phyloP scores from a whole-genome alignment of 148 eudicot genomes.

The Rhododendron mucronatum region DNA sequence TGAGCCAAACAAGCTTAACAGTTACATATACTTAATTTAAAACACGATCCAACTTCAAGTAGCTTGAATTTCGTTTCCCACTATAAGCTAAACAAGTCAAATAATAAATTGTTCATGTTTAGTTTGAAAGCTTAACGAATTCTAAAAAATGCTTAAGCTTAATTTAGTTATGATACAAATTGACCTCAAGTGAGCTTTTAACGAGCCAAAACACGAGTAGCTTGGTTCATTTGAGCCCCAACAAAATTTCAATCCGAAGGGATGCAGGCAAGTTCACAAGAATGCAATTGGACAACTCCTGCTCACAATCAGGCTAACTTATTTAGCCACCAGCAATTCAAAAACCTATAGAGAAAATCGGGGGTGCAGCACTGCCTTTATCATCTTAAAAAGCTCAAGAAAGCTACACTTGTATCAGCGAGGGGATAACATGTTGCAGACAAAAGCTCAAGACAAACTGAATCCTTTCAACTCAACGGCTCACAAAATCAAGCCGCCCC shows the following conservation, averaged over 20 bases:
- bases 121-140: neutral
- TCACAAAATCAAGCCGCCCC: neutral
- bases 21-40: neutral
- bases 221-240: neutral
- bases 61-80: neutral
- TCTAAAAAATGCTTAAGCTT: neutral
- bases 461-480: neutral
- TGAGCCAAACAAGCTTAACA: neutral
- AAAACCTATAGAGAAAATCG: neutral
- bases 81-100: neutral
- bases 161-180: neutral
- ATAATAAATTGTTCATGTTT: neutral
- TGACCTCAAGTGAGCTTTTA: neutral
- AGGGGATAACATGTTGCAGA: neutral
- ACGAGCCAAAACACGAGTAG: neutral
- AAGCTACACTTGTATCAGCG: neutral
- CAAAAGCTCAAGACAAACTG: neutral
- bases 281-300: neutral
- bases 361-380: neutral
- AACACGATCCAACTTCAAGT: neutral
- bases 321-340: neutral
- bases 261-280: neutral
- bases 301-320: neutral
- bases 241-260: neutral
- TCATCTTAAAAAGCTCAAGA: neutral